Evolutionary conservation across 345 rosid species (phyloP).

Genomic region (Balakata baccata): DNA sequence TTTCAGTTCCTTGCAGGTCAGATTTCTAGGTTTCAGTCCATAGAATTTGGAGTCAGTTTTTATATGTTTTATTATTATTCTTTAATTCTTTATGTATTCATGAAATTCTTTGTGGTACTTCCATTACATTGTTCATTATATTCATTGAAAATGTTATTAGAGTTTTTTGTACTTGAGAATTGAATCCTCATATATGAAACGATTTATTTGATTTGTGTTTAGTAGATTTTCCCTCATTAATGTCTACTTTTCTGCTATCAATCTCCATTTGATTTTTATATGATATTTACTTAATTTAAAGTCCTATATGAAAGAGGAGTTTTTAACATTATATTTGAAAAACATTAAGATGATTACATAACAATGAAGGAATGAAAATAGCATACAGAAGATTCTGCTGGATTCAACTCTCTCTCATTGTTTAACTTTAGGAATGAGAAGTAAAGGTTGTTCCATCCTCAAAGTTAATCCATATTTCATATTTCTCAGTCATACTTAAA

Average conservation of each 20-base stretch:
- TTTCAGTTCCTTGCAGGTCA: constrained; percentile 26
- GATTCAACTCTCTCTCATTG: background rate
- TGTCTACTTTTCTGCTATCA: too few species aligned
- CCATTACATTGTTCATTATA: constrained; percentile 13
- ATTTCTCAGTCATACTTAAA: constrained; percentile 19
- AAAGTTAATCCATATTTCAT: constrained; percentile 16
- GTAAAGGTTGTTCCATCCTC: constrained; percentile 15
- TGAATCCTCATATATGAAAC: constrained; percentile 10
- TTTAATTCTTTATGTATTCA: constrained; percentile 47
- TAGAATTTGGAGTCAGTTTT: constrained; percentile 23
- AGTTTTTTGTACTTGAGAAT: constrained; percentile 15
- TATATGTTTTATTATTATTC: constrained; percentile 21
- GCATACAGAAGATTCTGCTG: too few species aligned
- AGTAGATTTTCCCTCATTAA: too few species aligned
- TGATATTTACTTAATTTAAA: too few species aligned
- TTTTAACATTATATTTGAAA: too few species aligned
- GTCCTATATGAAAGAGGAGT: too few species aligned
- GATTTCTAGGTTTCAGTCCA: constrained; percentile 22
- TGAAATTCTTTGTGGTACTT: constrained; percentile 24
- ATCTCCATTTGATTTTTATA: too few species aligned
- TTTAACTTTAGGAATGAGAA: constrained; percentile 20
- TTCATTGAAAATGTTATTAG: constrained; percentile 12
- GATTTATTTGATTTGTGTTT: too few species aligned
- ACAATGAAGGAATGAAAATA: background rate
- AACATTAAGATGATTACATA: background rate